Base-by-base conservation (phyloP, 306 rosid genomes). In the Ceratonia siliqua region DNA sequence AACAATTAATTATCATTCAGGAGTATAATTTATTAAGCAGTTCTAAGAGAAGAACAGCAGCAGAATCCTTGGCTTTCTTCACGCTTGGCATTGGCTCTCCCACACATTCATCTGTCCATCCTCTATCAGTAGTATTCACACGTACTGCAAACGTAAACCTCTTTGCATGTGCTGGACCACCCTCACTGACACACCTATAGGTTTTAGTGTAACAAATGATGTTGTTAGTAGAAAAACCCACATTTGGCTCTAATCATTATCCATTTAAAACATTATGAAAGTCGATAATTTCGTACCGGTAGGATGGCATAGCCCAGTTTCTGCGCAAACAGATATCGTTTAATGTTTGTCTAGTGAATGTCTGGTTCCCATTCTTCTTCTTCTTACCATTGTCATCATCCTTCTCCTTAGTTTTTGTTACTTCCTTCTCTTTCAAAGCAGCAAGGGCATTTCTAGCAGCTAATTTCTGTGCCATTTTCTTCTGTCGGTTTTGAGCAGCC, bases 51-150 rank as follows among this genome's bases (percentile, higher is more conserved):
- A 94, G 97, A 87, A 87, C 91, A 21, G 98, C 99, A 18, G 99
- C 96, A 1, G 98, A 92, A 82, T 94, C 99, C 85, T 89, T 94
- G 80, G 97, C 97, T 82, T 92, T 94, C 82, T 94, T 94, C 77
- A 94, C 99, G 39, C 99, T 94, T 8, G 99, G 97, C 99, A 94
- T 94, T 62, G 97, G 96, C 85, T 94, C 99, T 68, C 99, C 99
- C 6, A 94, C 75, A 13, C 97, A 94, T 76, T 94, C 99, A 73
- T 87, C 99, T 1, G 96, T 94, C 96, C 95, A 87, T 68, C 97
- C 99, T 77, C 78, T 79, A 82, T 92, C 96, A 1, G 92, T 73
- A 15, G 99, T 92, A 83, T 94, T 94, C 39, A 94, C 99, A 0
- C 92, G 90, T n/a, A 94, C 97, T 0, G 96, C 87, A 81, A 87